These are phyloP conservation scores for Aspergillus mulundensis DNA, from an alignment of 495 filamentous ascomycete genomes.

Conservation along the genomic window DNA sequence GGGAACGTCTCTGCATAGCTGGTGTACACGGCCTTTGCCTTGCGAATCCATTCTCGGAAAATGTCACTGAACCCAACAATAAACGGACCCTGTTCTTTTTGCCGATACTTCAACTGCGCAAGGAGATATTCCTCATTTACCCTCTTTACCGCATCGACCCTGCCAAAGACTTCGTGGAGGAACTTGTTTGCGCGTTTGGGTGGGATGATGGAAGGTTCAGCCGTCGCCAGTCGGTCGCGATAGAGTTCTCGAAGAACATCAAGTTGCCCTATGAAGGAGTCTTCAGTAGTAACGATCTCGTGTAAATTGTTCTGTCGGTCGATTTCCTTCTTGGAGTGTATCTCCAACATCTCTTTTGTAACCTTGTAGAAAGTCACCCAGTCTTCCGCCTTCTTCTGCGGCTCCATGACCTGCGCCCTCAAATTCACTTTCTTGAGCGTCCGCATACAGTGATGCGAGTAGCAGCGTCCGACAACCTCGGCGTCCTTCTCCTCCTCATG, in stretches of 20 bases:
- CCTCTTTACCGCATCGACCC: conserved; percentile 79
- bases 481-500: conserved; percentile 68
- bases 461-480: conserved; percentile 69
- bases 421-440: conserved; percentile 94
- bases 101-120: conserved; percentile 92
- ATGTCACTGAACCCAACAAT: conserved; percentile 93
- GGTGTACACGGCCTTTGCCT: conserved; percentile 82
- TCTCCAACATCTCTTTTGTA: conserved; percentile 66
- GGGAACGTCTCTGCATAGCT: conserved; percentile 90
- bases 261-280: conserved; percentile 81
- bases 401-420: conserved; percentile 62
- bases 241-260: conserved; percentile 82
- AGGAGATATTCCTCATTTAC: conserved; percentile 94
- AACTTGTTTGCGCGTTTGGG: conserved; percentile 73
- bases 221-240: conserved; percentile 69
- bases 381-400: conserved; percentile 66
- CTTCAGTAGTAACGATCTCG: conserved; percentile 93
- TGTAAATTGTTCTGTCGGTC: conserved; percentile 92
- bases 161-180: conserved; percentile 81
- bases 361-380: conserved; percentile 92
- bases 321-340: conserved; percentile 76
- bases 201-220: conserved; percentile 76
- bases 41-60: conserved; percentile 97
- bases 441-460: conserved; percentile 88
- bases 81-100: conserved; percentile 95